Evolutionary conservation across 371 early-diverging fungal species (phyloP).

Genomic region (Syncephalastrum monosporum): DNA sequence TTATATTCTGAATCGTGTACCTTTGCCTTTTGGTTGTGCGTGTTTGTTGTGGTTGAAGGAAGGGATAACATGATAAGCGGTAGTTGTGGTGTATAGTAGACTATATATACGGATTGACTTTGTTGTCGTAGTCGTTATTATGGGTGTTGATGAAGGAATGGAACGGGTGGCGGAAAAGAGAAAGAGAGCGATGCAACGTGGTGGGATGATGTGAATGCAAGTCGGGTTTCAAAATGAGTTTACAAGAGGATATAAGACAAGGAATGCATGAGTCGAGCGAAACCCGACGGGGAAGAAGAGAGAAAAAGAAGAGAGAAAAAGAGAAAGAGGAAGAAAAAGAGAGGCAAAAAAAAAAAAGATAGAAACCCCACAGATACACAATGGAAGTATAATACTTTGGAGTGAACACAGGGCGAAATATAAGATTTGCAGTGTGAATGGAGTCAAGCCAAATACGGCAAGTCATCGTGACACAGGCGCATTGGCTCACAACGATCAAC

Average conservation of each 20-base stretch:
- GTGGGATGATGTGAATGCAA: slow-evolving; percentile 3
- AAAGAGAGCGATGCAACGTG: background rate
- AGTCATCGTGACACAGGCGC: no score
- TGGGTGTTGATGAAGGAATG: slow-evolving; percentile 20
- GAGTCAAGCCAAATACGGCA: no score
- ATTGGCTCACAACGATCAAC: no score
- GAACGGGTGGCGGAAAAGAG: slow-evolving; percentile 14
- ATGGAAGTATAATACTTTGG: no score
- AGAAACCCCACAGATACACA: slow-evolving; percentile 4
- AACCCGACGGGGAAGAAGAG: slow-evolving; percentile 11
- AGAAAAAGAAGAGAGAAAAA: slow-evolving; percentile 2
- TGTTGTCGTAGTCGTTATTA: background rate
- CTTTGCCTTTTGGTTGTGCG: slow-evolving; percentile 30
- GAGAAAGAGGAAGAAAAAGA: slow-evolving; percentile 3
- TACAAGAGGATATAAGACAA: slow-evolving; percentile 10
- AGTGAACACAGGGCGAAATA: no score
- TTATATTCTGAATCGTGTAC: slow-evolving; percentile 6
- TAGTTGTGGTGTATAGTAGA: background rate
- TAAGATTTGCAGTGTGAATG: no score
- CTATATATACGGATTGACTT: background rate
- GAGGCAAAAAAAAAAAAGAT: slow-evolving; percentile 3
- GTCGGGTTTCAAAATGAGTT: slow-evolving; percentile 2
- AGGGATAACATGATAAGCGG: slow-evolving; percentile 1
- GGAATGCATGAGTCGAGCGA: slow-evolving; percentile 16
- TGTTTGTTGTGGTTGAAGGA: background rate